Conservation (phyloP, 805 yeast genomes). For the Kazachstania martiniae region DNA sequence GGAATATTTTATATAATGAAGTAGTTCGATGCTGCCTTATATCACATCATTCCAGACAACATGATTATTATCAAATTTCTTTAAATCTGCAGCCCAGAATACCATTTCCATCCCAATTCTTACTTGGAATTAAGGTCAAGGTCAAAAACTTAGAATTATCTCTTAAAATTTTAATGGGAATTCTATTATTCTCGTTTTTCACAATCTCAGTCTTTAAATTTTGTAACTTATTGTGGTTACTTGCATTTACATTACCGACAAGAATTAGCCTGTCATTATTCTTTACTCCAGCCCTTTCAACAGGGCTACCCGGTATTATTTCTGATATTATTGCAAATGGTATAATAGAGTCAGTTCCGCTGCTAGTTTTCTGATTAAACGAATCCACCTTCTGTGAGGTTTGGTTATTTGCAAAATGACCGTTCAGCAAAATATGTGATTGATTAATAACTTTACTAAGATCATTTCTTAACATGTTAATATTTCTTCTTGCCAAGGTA, state of each 20-base stretch:
- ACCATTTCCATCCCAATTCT: constrained; percentile 56
- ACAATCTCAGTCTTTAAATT: constrained; percentile 36
- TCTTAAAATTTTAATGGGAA: constrained; percentile 26
- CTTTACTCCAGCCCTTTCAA: constrained; percentile 41
- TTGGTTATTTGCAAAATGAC: constrained; percentile 33
- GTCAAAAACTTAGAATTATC: constrained; percentile 17
- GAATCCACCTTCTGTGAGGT: constrained; percentile 2
- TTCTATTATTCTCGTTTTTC: constrained; percentile 25
- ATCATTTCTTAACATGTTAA: constrained; percentile 66
- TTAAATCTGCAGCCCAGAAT: constrained; percentile 55
- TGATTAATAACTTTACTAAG: constrained; percentile 36
- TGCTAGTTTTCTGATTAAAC: neutral
- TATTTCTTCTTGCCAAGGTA: constrained; percentile 48
- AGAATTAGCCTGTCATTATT: constrained; percentile 43
- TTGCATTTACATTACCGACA: constrained; percentile 45
- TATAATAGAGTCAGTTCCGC: constrained; percentile 11
- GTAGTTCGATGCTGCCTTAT: too few relatives aligned
- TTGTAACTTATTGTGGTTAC: constrained; percentile 42
- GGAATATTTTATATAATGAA: too few relatives aligned
- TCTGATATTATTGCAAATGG: constrained; percentile 49
- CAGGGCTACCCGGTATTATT: constrained; percentile 47
- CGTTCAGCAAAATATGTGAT: constrained; percentile 37
- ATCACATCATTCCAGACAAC: too few relatives aligned
- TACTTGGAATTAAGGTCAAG: constrained; percentile 35
- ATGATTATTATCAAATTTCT: constrained; percentile 29